phyloP scores from a whole-genome alignment of 257 asterid species.

The Petrea volubilis region DNA sequence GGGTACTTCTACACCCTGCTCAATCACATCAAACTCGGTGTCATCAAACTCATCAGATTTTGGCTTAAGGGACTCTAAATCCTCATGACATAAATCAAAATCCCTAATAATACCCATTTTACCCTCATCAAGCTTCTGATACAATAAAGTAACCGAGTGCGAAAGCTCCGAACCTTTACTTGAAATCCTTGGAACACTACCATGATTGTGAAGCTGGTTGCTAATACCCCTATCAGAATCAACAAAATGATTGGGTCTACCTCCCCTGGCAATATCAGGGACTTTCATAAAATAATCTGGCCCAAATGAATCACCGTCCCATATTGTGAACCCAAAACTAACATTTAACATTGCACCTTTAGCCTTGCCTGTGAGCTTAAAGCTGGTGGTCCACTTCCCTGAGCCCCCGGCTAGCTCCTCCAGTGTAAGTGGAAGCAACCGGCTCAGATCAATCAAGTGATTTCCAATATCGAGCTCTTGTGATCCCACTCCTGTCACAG shows the following conservation, averaged over 20 bases:
- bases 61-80: conserved; percentile 23
- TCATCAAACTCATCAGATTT: conserved; percentile 32
- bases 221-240: conserved; percentile 30
- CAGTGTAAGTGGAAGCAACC: conserved; percentile 80
- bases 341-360: conserved; percentile 77
- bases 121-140: conserved; percentile 58
- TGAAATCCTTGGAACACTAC: conserved; percentile 29
- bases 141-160: conserved; percentile 45
- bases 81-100: conserved; percentile 27
- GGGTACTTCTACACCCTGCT: conserved; percentile 48
- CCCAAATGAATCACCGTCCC: conserved; percentile 48
- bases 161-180: conserved; percentile 48
- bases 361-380: conserved; percentile 81
- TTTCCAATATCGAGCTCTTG: conserved; percentile 70
- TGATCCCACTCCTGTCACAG: conserved; percentile 65
- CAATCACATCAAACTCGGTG: conserved; percentile 33
- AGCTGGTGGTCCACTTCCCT: conserved; percentile 87
- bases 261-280: conserved; percentile 41
- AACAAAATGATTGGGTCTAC: conserved; percentile 20
- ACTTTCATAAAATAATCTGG: conserved; percentile 48
- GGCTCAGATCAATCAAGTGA: conserved; percentile 81
- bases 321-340: conserved; percentile 74
- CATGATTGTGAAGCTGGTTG: conserved; percentile 17
- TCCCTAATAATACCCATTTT: conserved; percentile 30
- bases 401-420: conserved; percentile 70